Conservation (phyloP, 106 monocot species). For the Gastrodia elata region DNA sequence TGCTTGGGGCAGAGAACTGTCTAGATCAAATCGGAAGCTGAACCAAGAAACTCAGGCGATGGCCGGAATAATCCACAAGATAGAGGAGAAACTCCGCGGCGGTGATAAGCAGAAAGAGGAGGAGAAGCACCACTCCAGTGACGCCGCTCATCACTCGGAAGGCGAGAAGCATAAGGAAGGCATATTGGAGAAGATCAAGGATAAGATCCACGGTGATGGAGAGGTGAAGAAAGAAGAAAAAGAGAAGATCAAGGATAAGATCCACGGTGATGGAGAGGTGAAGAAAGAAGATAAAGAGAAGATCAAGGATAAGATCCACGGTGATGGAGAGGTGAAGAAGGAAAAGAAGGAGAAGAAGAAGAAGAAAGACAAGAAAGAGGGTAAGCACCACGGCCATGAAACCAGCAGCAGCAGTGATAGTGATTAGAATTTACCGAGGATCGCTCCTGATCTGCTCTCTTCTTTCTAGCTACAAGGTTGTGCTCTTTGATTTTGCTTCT, state of each 20-base stretch:
- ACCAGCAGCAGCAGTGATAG: constrained; percentile 30
- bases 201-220: constrained; percentile 30
- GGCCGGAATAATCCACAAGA: constrained; percentile 46
- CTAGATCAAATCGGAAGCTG: background rate
- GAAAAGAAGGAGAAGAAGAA: constrained; percentile 23
- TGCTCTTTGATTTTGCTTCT: background rate
- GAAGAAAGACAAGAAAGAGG: constrained; percentile 26
- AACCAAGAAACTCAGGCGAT: constrained; percentile 8
- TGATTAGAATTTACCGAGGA: constrained; percentile 5
- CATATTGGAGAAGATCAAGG: constrained; percentile 35
- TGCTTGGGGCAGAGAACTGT: background rate
- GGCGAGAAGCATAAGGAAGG: constrained; percentile 9
- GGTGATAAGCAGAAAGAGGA: constrained; percentile 19
- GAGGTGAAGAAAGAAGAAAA: background rate
- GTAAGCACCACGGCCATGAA: constrained; percentile 9
- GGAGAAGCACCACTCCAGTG: constrained; percentile 13
- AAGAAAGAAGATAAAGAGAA: constrained; percentile 3
- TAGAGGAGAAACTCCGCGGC: constrained; percentile 44
- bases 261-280: constrained; percentile 19
- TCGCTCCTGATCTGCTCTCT: background rate
- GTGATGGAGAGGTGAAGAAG: constrained; percentile 1
- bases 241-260: constrained; percentile 33
- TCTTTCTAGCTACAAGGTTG: background rate
- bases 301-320: constrained; percentile 40
- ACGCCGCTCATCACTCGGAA: constrained; percentile 14